Conservation (phyloP, 495 filamentous ascomycete species). For the Hyphodiscus hymeniophilus region DNA sequence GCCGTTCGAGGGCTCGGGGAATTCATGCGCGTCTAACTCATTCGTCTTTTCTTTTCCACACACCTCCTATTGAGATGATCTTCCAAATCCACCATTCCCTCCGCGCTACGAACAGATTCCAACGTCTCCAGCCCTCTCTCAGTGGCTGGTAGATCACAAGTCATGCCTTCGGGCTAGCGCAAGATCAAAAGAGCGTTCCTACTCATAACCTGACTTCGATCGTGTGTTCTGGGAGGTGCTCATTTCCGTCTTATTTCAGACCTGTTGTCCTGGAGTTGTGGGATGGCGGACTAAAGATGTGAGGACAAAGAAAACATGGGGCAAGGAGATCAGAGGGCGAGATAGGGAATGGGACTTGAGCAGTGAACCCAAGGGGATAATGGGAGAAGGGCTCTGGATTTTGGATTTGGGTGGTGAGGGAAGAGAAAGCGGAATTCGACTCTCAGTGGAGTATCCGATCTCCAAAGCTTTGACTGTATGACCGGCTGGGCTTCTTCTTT, state of each 20-base stretch:
- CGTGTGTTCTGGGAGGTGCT: slow-evolving; percentile 14
- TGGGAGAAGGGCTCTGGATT: too few species aligned
- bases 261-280: slow-evolving; percentile 29
- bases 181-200: slow-evolving; percentile 25
- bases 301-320: slow-evolving; percentile 29
- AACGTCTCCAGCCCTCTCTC: slow-evolving; percentile 31
- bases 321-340: neutral
- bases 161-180: slow-evolving; percentile 31
- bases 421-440: too few species aligned
- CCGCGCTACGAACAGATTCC: slow-evolving; percentile 39
- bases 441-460: too few species aligned
- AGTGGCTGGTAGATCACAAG: slow-evolving; percentile 39
- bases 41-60: neutral
- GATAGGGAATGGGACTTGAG: too few species aligned
- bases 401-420: too few species aligned
- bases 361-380: too few species aligned
- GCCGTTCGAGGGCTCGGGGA: too few species aligned
- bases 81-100: neutral
- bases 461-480: too few species aligned
- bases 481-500: too few species aligned
- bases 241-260: slow-evolving; percentile 34
- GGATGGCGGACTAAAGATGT: slow-evolving; percentile 34
- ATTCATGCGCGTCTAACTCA: too few species aligned
- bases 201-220: slow-evolving; percentile 8
- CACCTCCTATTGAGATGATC: neutral